Conservation (phyloP, 495 filamentous ascomycete genomes). For the Xylaria bambusicola region DNA sequence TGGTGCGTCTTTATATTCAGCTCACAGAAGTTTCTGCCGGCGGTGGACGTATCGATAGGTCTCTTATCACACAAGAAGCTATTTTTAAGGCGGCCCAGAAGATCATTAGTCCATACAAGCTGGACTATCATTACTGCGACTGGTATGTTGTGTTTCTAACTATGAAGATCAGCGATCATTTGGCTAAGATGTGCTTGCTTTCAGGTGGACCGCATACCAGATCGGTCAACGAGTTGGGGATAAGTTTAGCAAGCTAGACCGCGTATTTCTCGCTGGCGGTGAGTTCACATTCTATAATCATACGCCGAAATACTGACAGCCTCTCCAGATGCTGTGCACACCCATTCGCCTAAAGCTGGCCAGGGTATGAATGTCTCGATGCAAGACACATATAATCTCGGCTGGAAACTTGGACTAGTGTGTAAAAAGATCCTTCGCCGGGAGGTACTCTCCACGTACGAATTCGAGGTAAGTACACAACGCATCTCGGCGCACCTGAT, state of each 20-base stretch:
- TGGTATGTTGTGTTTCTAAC: conserved; percentile 40
- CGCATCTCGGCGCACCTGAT: too few relatives aligned
- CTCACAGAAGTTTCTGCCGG: conserved; percentile 55
- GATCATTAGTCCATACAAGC: conserved; percentile 62
- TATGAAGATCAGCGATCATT: neutral
- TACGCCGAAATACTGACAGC: neutral
- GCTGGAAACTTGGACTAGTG: conserved; percentile 71
- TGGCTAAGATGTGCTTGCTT: neutral
- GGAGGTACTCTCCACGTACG: conserved; percentile 67
- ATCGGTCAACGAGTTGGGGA: conserved; percentile 75
- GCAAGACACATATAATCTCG: conserved; percentile 71
- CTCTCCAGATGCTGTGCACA: conserved; percentile 57
- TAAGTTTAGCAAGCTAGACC: conserved; percentile 59
- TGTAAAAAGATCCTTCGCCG: conserved; percentile 53
- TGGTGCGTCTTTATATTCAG: conserved; percentile 69
- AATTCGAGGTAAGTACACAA: conserved; percentile 49
- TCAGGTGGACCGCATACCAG: conserved; percentile 51
- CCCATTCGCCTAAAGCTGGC: conserved; percentile 69
- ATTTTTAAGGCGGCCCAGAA: conserved; percentile 61
- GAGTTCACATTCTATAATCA: conserved; percentile 1
- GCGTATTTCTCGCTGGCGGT: conserved; percentile 65
- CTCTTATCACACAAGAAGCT: conserved; percentile 58
- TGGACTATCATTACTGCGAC: conserved; percentile 62
- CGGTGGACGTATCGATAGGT: conserved; percentile 45
- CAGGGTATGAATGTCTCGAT: conserved; percentile 77